Percentiles rank a stretch among this genome's conserved stretches.
These are phyloP conservation scores for Hypoxylon crocopeplum DNA, from an alignment of 495 filamentous ascomycete genomes.

Conservation along the genomic window DNA sequence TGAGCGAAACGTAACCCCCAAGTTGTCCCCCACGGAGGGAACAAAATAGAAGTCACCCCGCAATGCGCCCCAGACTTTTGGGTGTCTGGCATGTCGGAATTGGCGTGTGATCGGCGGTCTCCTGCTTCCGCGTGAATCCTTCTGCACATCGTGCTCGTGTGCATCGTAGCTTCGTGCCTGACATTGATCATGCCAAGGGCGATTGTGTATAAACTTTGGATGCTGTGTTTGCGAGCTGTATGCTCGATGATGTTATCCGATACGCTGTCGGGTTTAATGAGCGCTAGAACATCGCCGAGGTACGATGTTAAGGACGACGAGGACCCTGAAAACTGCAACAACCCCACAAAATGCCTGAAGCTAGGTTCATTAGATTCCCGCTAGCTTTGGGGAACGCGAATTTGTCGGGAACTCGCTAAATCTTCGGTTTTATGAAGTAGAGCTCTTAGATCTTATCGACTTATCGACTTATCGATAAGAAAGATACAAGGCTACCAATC, in stretches of 20 bases:
- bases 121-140: conserved; percentile 16
- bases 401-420: conserved; percentile 28
- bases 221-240: conserved; percentile 2
- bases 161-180: conserved; percentile 23
- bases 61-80: conserved; percentile 34
- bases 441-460: conserved; percentile 4
- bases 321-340: conserved; percentile 13
- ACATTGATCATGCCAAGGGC: conserved; percentile 5
- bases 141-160: not conserved
- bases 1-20: not conserved
- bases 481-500: not conserved
- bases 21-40: not conserved
- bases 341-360: conserved; percentile 21
- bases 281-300: no score
- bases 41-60: conserved; percentile 22
- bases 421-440: no score
- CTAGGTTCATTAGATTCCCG: not conserved
- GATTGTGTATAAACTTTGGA: not conserved
- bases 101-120: conserved; percentile 28
- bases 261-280: conserved; percentile 1
- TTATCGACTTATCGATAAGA: conserved; percentile 31
- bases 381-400: conserved; percentile 23
- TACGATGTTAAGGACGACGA: not conserved
- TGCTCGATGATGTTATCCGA: conserved; percentile 15
- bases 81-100: conserved; percentile 15